Evolutionary conservation across 441 rosid genomes (phyloP).

Genomic region (Adansonia madagascariensis): DNA sequence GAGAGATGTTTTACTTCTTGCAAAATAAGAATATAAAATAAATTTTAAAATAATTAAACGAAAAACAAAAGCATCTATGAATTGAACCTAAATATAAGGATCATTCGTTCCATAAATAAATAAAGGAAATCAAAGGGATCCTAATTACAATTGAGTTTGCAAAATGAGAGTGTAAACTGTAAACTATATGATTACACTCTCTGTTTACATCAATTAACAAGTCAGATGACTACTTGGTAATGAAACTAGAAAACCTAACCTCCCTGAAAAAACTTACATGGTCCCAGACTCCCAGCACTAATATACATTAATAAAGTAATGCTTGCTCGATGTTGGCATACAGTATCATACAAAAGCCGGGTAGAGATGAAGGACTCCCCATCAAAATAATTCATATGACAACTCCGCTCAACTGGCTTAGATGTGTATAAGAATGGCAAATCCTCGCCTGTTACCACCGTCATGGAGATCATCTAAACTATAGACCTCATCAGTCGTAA

Average conservation of each 20-base stretch:
- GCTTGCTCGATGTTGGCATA: slow-evolving; percentile 4
- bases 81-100: neutral
- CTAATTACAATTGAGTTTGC: neutral
- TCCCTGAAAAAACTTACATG: slow-evolving; percentile 11
- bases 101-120: neutral
- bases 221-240: slow-evolving; percentile 26
- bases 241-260: slow-evolving; percentile 22
- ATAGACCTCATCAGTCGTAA: neutral
- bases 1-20: neutral
- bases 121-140: neutral
- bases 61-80: neutral
- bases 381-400: neutral
- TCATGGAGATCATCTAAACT: neutral
- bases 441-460: neutral
- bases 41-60: neutral
- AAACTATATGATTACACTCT: neutral
- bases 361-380: neutral
- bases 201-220: slow-evolving; percentile 19
- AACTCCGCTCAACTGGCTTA: slow-evolving; percentile 3
- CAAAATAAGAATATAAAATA: neutral
- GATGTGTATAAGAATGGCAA: slow-evolving; percentile 6
- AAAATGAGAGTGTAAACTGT: neutral
- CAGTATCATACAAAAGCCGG: neutral
- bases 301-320: slow-evolving; percentile 22
- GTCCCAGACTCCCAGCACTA: neutral